Evolutionary conservation across 768 basidiomycete genomes (phyloP), one percentile per base, ranked within the genome.

Genomic region (Panaeolus papilionaceus): DNA sequence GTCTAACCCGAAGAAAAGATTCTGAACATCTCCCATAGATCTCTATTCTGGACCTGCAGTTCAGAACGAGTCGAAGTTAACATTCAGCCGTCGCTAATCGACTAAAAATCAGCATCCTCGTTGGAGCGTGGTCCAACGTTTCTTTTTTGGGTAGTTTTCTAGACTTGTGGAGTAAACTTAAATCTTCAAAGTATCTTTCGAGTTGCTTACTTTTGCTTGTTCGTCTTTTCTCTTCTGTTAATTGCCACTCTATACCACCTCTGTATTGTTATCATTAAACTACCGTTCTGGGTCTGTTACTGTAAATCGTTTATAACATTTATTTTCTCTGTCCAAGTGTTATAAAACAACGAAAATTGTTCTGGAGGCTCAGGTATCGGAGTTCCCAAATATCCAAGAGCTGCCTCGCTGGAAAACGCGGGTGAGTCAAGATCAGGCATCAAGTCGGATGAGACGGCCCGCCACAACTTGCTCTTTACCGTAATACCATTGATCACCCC

Each of bases 11-110:
- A 20, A 23, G 63, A 20, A 26, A 16, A 45, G 26, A 28, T 39
- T 64, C 33, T 65, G 64, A 38, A 39, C 47, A 26, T 18, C 44
- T 38, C 58, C 4, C 64, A 20, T 66, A 77, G 76, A 77, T 61
- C 67, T 78, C 54, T 65, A 69, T 11, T 78, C 76, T 67, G 63
- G 51, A 2, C 64, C 65, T 61, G 63, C 42, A 26, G 38, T 70
- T 18, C 70, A 68, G 42, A 70, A 66, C 42, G 67, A 58, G 33
- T 75, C 80, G 66, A 74, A 78, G 67, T 67, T 81, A 38, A 76
- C 81, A 12, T 81, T 82, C 73, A 76, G 69, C 39, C 76, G 73
- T 38, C 73, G 71, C 20, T 79, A 67, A 77, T 58, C 58, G 14
- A 54, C 26, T 40, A 16, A 39, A 51, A 38, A 44, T 20, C 12